phyloP scores from a whole-genome alignment of 2,329 filamentous ascomycete species.

The Fusarium tuaranense region DNA sequence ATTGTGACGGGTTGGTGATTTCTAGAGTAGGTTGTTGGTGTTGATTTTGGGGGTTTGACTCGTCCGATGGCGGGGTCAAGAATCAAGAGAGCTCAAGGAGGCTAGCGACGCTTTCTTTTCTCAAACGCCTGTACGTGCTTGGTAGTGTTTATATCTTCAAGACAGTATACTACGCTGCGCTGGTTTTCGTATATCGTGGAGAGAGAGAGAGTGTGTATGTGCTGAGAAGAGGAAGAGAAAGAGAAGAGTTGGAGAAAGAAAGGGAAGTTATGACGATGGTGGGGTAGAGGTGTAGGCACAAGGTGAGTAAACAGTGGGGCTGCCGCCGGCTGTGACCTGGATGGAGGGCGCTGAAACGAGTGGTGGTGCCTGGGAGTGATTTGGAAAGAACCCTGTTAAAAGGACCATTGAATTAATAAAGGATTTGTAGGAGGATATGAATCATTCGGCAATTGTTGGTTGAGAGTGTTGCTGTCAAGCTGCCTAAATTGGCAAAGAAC shows the following conservation, averaged over 20 bases:
- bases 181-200: neutral
- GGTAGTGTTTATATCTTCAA: neutral
- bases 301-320: slow-evolving; percentile 2
- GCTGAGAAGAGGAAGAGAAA: neutral
- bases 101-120: neutral
- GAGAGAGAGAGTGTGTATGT: neutral
- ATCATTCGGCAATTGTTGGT: neutral
- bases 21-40: neutral
- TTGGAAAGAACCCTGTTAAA: too few relatives aligned
- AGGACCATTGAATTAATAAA: neutral
- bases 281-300: slow-evolving; percentile 15
- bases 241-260: slow-evolving; percentile 13
- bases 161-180: neutral
- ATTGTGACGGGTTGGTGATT: slow-evolving; percentile 42
- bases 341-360: neutral
- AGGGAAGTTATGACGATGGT: slow-evolving; percentile 36
- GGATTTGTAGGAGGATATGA: neutral
- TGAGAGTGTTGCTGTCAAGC: neutral
- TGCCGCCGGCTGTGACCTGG: neutral
- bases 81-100: neutral
- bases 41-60: slow-evolving; percentile 5
- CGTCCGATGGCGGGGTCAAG: slow-evolving; percentile 2
- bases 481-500: neutral
- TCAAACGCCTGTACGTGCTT: neutral
- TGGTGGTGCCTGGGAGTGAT: neutral